A percentile compares a stretch with the other conserved stretches of the same genome.
Conservation (phyloP, 345 rosid species). For the Acer yangbiense region DNA sequence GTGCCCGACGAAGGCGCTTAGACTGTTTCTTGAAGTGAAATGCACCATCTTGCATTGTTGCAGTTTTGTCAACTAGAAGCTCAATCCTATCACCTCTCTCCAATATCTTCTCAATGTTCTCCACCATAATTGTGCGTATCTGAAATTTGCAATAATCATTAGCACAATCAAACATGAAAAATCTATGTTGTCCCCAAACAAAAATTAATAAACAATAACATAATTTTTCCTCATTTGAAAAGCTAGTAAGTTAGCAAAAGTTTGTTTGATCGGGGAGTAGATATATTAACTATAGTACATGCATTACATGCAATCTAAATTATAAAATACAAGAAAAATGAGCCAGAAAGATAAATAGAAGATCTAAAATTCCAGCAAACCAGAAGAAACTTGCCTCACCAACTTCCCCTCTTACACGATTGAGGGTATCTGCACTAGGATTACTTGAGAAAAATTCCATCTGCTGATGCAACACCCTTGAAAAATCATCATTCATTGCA, state of each 20-base stretch:
- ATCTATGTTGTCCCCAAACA: not conserved
- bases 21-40: slow-evolving; percentile 98
- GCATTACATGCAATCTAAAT: not conserved
- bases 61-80: slow-evolving; percentile 94
- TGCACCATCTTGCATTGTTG: slow-evolving; percentile 89
- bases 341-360: slow-evolving; percentile 10
- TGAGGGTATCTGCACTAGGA: slow-evolving; percentile 85
- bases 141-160: slow-evolving; percentile 26
- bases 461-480: slow-evolving; percentile 98
- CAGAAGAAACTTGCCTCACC: slow-evolving; percentile 61
- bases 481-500: slow-evolving; percentile 98
- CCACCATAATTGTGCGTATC: slow-evolving; percentile 96
- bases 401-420: slow-evolving; percentile 94
- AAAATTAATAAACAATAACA: slow-evolving; percentile 9
- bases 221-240: not conserved
- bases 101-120: slow-evolving; percentile 92
- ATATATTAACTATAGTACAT: slow-evolving; percentile 4
- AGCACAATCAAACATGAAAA: slow-evolving; percentile 2
- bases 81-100: slow-evolving; percentile 98
- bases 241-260: not conserved
- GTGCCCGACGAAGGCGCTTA: slow-evolving; percentile 83
- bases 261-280: not conserved
- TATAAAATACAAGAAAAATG: slow-evolving; percentile 1
- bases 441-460: slow-evolving; percentile 98
- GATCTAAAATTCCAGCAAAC: slow-evolving; percentile 4